Evolutionary conservation across 768 basidiomycete species (phyloP).

Genomic region (Psilocybe cubensis): DNA sequence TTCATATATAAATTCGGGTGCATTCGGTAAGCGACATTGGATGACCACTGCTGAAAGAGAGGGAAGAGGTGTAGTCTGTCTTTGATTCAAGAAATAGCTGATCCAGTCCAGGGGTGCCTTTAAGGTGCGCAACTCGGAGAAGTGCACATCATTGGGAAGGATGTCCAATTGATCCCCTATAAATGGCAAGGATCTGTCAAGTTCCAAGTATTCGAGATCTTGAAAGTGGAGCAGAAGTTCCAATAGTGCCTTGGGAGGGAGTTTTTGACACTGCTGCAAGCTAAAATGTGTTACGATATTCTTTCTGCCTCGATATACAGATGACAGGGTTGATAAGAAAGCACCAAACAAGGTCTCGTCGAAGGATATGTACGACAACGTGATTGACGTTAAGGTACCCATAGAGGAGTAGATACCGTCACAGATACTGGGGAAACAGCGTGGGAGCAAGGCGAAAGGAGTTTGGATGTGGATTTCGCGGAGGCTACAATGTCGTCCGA

Average conservation of each 20-base stretch:
- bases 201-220: constrained; percentile 9
- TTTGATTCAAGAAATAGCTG: not conserved
- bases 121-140: not conserved
- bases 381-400: constrained; percentile 8
- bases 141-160: not conserved
- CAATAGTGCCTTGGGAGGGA: not conserved
- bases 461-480: constrained; percentile 8
- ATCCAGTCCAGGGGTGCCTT: constrained; percentile 14
- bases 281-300: constrained; percentile 6
- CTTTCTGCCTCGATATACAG: not conserved
- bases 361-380: constrained; percentile 11
- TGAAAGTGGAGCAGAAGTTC: constrained; percentile 6
- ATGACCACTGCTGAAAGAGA: constrained; percentile 1
- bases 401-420: constrained; percentile 6
- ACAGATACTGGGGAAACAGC: constrained; percentile 6
- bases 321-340: constrained; percentile 8
- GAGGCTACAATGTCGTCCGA: not conserved
- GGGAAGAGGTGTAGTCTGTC: not conserved
- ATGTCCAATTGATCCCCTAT: not conserved
- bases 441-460: constrained; percentile 11
- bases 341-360: constrained; percentile 2
- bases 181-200: not conserved
- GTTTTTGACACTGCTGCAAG: constrained; percentile 1
- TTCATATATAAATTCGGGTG: constrained; percentile 4
- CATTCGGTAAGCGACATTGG: not conserved